These are phyloP conservation scores for Aspergillus novoparasiticus DNA, from an alignment of 2,329 filamentous ascomycete species.

Conservation along the genomic window DNA sequence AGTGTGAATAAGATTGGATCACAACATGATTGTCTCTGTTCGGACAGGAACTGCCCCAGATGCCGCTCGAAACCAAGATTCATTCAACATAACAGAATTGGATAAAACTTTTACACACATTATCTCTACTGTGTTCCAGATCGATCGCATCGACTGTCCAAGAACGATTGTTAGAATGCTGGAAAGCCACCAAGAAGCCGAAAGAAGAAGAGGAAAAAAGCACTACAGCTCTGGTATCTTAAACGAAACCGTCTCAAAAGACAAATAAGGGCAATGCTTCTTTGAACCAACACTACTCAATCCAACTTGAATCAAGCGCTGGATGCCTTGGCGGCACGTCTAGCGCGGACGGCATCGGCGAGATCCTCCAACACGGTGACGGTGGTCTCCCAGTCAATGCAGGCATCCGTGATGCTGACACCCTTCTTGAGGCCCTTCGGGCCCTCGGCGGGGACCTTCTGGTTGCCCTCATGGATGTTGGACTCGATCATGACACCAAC, in stretches of 20 bases:
- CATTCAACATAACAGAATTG: background rate
- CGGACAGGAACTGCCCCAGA: background rate
- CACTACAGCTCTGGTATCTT: constrained; percentile 25
- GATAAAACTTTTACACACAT: background rate
- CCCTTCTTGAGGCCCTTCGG: constrained; percentile 78
- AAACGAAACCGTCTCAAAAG: constrained; percentile 17
- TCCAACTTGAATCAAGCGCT: constrained; percentile 30
- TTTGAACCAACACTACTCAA: background rate
- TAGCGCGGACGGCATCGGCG: constrained; percentile 76
- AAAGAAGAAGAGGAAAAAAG: constrained; percentile 9
- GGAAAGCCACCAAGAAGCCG: constrained; percentile 6
- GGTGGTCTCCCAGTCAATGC: constrained; percentile 89
- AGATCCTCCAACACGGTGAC: constrained; percentile 80
- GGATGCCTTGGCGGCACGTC: constrained; percentile 57
- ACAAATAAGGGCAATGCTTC: constrained; percentile 9
- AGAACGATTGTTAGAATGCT: background rate
- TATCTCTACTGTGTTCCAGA: background rate
- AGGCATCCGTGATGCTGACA: constrained; percentile 93
- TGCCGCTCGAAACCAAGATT: background rate
- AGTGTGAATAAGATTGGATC: constrained; percentile 1
- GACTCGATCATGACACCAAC: constrained; percentile 99
- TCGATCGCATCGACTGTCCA: background rate
- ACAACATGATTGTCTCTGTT: background rate
- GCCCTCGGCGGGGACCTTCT: constrained; percentile 85
- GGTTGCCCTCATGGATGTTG: constrained; percentile 88